A percentile compares a stretch with the other conserved stretches of the same genome.
Conservation (phyloP, 2,329 filamentous ascomycete genomes). For the Sclerotiophoma versabilis region DNA sequence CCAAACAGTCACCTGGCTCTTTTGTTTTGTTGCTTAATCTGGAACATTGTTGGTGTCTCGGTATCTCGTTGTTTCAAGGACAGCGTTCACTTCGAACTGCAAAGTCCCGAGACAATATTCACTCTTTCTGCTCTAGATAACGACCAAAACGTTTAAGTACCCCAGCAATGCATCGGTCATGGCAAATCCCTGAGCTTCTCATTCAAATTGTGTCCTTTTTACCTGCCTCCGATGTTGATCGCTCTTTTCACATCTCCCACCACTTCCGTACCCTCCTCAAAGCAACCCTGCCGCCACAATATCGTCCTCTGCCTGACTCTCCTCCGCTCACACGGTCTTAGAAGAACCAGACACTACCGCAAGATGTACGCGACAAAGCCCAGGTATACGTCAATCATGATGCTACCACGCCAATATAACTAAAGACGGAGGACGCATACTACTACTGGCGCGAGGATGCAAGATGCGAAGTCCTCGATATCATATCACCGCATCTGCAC, state of each 20-base stretch:
- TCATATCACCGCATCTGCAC: slow-evolving; percentile 15
- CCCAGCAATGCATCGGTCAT: slow-evolving; percentile 20
- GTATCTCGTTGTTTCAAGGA: background rate
- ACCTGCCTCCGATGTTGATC: background rate
- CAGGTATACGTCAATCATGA: background rate
- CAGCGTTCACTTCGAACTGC: background rate
- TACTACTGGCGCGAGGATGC: slow-evolving; percentile 21
- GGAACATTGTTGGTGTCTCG: too few species aligned
- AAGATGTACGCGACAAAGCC: background rate
- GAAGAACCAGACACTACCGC: background rate
- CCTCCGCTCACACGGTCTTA: background rate
- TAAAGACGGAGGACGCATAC: slow-evolving; percentile 15
- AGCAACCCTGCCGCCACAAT: slow-evolving; percentile 16
- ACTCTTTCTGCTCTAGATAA: too few species aligned
- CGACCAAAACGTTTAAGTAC: background rate
- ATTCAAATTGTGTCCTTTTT: slow-evolving; percentile 19
- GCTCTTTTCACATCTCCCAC: slow-evolving; percentile 9
- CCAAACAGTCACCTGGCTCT: too few species aligned
- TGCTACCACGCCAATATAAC: background rate
- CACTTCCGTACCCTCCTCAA: slow-evolving; percentile 13
- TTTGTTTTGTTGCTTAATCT: too few species aligned
- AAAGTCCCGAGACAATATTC: too few species aligned
- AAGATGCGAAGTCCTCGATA: slow-evolving; percentile 6
- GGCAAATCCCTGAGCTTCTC: slow-evolving; percentile 25
- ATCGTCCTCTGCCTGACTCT: slow-evolving; percentile 13